A percentile compares a stretch with the other conserved stretches of the same genome.
These are phyloP conservation scores for Nigrograna mackinnonii DNA, from an alignment of 2,329 filamentous ascomycete genomes.

Conservation along the genomic window DNA sequence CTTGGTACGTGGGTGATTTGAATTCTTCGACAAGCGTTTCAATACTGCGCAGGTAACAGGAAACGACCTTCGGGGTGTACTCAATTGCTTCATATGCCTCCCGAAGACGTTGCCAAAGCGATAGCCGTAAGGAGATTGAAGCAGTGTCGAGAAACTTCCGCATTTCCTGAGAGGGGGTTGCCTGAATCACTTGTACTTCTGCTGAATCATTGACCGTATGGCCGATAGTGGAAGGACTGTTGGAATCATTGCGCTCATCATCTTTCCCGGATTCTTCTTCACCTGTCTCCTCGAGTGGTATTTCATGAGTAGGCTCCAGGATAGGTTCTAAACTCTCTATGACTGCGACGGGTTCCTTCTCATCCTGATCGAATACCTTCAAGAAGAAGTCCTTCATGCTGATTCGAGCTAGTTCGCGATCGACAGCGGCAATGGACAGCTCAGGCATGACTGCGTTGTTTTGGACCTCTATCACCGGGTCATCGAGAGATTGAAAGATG, in stretches of 20 bases:
- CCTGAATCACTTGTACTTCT: not conserved
- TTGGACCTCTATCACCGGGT: constrained; percentile 63
- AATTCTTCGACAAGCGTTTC: constrained; percentile 78
- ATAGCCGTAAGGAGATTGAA: constrained; percentile 79
- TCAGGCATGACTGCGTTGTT: constrained; percentile 92
- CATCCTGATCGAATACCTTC: constrained; percentile 82
- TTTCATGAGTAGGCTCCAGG: constrained; percentile 63
- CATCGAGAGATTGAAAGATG: constrained; percentile 53
- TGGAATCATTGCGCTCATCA: not conserved
- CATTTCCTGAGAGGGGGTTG: constrained; percentile 67
- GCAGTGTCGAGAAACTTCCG: constrained; percentile 83
- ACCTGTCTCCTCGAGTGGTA: constrained; percentile 68
- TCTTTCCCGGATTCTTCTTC: constrained; percentile 5
- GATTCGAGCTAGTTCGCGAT: constrained; percentile 87
- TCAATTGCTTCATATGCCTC: constrained; percentile 86
- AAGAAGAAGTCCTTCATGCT: constrained; percentile 97
- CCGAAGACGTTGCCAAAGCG: constrained; percentile 88
- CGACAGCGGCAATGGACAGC: constrained; percentile 79
- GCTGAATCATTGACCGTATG: constrained; percentile 9
- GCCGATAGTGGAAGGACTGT: constrained; percentile 3
- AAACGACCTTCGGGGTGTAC: constrained; percentile 85
- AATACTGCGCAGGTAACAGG: constrained; percentile 82
- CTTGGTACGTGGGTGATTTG: constrained; percentile 60
- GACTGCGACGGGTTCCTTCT: constrained; percentile 77
- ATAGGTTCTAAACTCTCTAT: constrained; percentile 94